phyloP scores from a whole-genome alignment of 257 asterid genomes.

The Datura wrightii region DNA sequence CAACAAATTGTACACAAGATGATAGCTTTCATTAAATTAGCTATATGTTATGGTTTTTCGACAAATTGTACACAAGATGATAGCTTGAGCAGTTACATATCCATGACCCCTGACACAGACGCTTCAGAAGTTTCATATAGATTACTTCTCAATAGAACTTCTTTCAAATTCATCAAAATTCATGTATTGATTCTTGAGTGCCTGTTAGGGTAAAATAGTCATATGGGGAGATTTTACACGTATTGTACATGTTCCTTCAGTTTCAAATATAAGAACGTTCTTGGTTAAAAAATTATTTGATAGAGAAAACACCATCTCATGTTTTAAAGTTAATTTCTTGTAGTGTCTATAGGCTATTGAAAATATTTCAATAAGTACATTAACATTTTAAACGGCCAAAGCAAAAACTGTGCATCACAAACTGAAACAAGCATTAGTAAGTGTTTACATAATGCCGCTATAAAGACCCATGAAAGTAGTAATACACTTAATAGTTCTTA shows the following conservation, averaged over 20 bases:
- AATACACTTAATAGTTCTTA: neutral
- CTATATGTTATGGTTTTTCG: neutral
- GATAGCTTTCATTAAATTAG: neutral
- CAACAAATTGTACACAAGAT: neutral
- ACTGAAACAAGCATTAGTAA: neutral
- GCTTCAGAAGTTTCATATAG: neutral
- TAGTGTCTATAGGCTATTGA: neutral
- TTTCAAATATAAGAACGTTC: neutral
- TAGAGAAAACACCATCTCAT: neutral
- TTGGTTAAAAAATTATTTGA: neutral
- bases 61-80: neutral
- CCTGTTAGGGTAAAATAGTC: neutral
- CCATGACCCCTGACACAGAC: neutral
- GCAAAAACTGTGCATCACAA: neutral
- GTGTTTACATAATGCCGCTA: neutral
- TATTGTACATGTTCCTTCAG: no score
- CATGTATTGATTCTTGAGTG: neutral
- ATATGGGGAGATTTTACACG: neutral
- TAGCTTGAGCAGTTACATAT: neutral
- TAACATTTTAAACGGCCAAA: neutral
- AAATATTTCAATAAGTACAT: neutral
- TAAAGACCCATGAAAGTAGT: neutral
- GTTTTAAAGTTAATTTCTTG: constrained; percentile 1
- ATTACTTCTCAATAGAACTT: neutral
- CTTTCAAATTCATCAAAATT: neutral